Base-by-base conservation (phyloP, 1,284 basidiomycete genomes). In the Sanghuangporus sanghuang region DNA sequence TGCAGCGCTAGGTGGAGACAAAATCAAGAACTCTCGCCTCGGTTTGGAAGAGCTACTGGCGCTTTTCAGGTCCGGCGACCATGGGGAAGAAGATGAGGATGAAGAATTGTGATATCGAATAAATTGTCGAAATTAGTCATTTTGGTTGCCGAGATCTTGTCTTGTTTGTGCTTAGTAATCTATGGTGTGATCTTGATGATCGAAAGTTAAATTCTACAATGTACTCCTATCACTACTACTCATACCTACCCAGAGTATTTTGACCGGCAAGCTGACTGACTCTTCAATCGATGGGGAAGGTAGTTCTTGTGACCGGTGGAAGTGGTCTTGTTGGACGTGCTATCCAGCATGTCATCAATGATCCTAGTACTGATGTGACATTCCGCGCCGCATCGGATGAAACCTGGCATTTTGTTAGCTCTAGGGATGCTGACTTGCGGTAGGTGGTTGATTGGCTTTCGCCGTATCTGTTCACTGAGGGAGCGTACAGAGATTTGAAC, bases 1-100 rank as follows among this genome's bases (percentile, higher is more conserved):
- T 36, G 93, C 95, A 0, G 94, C 95, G 0, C 77, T 98, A 52
- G 90, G 92, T 42, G 96, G 96, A 21, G 89, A 93, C 74, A 93
- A 89, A 75, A 78, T 93, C 71, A 92, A 90, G 82, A 89, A 91
- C 71, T 86, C 88, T 80, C 88, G 87, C 66, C 85, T 96, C n/a
- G 86, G 88, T 8, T 78, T 94, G 75, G 86, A 92, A 38, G 94
- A 96, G 64, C 81, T 96, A 66, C 82, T 96, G 75, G 87, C 85
- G 0, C 77, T 94, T 39, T 93, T 94, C 81, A 78, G 80, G 60
- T 79, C 80, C 50, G 82, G 83, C 55, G 78, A 78, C 7, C 75
- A 76, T 12, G 79, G 83, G 58, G 82, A 86, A 35, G 85, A 87
- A 21, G 84, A 86, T 40, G 64, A 62, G 18, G 63, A 64, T 48